These are phyloP conservation scores for Castanea crenata DNA, from an alignment of 306 rosid species.

Conservation along the genomic window DNA sequence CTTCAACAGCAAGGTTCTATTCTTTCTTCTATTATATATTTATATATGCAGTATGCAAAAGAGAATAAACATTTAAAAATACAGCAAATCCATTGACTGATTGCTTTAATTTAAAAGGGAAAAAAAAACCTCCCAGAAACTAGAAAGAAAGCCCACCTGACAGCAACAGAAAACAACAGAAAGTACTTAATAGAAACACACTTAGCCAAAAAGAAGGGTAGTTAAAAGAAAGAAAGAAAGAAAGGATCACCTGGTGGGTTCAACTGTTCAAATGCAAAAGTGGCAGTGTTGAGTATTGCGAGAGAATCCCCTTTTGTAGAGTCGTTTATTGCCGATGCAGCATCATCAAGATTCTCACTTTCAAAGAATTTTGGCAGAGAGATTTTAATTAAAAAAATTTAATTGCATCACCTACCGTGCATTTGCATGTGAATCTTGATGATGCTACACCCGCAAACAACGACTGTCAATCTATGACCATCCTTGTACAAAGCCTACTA, in stretches of 20 bases:
- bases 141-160: conserved; percentile 39
- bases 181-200: background rate
- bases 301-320: conserved; percentile 21
- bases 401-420: conserved; percentile 9
- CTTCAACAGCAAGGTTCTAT: conserved; percentile 1
- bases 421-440: conserved; percentile 93
- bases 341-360: conserved; percentile 99
- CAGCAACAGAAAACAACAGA: conserved; percentile 7
- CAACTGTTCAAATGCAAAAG: conserved; percentile 10
- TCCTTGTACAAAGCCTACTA: conserved; percentile 24
- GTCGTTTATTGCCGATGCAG: conserved; percentile 95
- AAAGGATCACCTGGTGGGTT: conserved; percentile 27
- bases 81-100: conserved; percentile 14
- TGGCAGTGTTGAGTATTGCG: conserved; percentile 21
- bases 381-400: background rate
- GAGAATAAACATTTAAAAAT: background rate
- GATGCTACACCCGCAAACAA: conserved; percentile 89
- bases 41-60: background rate
- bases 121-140: background rate
- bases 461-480: conserved; percentile 50
- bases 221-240: background rate
- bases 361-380: conserved; percentile 21
- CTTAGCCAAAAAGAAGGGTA: too few species aligned
- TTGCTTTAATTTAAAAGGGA: background rate
- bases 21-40: background rate